Percentiles rank a stretch among this genome's conserved stretches.
These are phyloP conservation scores for Hyaloscypha finlandica DNA, from an alignment of 495 filamentous ascomycete genomes.

Conservation along the genomic window DNA sequence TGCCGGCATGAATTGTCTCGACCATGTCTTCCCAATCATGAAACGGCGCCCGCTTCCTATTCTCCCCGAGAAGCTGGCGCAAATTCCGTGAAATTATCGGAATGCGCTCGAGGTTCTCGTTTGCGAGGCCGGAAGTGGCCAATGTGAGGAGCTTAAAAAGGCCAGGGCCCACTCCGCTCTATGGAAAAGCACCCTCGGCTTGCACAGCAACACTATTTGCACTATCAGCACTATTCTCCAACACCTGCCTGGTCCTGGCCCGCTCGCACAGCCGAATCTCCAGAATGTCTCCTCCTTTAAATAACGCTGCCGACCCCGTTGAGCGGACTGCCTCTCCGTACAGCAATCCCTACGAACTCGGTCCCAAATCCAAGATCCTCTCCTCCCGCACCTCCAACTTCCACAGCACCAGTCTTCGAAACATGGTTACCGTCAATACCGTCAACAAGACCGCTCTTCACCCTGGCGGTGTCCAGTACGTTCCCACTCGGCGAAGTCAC, in stretches of 20 bases:
- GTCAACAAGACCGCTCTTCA: constrained; percentile 72
- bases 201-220: background rate
- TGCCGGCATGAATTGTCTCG: background rate
- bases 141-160: background rate
- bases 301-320: constrained; percentile 26
- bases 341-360: constrained; percentile 25
- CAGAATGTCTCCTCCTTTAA: constrained; percentile 26
- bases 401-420: constrained; percentile 57
- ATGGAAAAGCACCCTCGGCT: background rate
- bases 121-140: background rate
- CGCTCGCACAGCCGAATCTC: constrained; percentile 6
- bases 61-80: constrained; percentile 14
- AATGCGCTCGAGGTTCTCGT: background rate
- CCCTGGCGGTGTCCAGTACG: constrained; percentile 90
- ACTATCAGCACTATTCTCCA: constrained; percentile 2
- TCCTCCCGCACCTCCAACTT: constrained; percentile 48
- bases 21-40: constrained; percentile 2
- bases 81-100: constrained; percentile 23
- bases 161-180: constrained; percentile 1
- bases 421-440: constrained; percentile 67
- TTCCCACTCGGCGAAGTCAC: constrained; percentile 30
- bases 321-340: constrained; percentile 32
- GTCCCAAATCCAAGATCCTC: constrained; percentile 30
- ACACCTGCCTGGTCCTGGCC: constrained; percentile 1
- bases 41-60: constrained; percentile 12